Evolutionary conservation across 73 alveolate genomes (phyloP).

Genomic region (Paramecium octaurelia): DNA sequence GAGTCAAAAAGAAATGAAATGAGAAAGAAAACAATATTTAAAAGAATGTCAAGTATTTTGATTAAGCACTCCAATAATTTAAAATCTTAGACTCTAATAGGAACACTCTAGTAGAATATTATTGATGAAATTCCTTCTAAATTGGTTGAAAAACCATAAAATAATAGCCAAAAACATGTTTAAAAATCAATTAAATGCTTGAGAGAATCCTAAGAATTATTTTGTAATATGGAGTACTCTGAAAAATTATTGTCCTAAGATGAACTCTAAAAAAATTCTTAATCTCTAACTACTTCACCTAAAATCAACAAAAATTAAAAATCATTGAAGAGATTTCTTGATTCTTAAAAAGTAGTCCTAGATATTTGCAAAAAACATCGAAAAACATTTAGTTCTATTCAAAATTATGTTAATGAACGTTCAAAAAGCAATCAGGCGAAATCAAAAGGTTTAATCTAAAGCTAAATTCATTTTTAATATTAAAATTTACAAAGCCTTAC

Average conservation of each 20-base stretch:
- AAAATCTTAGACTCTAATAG: background rate
- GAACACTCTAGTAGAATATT: background rate
- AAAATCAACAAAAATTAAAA: background rate
- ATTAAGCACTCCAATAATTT: background rate
- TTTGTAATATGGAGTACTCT: background rate
- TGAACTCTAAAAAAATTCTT: background rate
- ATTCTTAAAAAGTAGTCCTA: background rate
- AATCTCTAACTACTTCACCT: background rate
- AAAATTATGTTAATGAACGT: background rate
- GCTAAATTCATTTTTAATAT: background rate
- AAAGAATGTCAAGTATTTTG: background rate
- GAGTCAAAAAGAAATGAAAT: background rate
- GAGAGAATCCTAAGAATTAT: background rate
- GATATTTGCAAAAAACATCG: background rate
- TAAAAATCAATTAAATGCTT: background rate
- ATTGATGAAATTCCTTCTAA: background rate
- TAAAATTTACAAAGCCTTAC: background rate
- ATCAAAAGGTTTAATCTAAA: background rate
- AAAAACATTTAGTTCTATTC: background rate
- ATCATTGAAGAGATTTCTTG: background rate
- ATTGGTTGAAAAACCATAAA: background rate
- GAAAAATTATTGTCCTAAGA: background rate
- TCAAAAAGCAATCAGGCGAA: background rate
- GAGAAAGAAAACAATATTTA: background rate
- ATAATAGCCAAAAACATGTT: background rate